Conservation (phyloP, 2,329 filamentous ascomycete genomes). For the Lachnellula arida region DNA sequence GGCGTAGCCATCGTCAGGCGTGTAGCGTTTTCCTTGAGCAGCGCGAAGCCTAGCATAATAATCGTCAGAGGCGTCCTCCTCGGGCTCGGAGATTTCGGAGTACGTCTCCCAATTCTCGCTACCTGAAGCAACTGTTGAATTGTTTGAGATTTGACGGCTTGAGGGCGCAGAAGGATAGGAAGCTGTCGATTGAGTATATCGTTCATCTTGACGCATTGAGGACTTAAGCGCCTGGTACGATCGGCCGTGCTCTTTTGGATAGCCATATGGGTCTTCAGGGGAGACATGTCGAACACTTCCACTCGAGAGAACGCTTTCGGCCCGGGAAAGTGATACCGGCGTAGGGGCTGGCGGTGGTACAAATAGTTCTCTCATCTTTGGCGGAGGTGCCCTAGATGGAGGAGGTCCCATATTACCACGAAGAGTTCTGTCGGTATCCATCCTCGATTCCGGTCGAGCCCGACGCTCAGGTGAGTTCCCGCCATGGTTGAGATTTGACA, state of each 20-base stretch:
- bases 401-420: constrained; percentile 47
- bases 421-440: constrained; percentile 33
- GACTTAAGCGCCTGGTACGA: constrained; percentile 39
- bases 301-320: constrained; percentile 44
- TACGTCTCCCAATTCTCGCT: constrained; percentile 99
- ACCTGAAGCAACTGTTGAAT: constrained; percentile 72
- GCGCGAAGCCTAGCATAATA: constrained; percentile 80
- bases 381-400: constrained; percentile 65
- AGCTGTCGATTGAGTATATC: constrained; percentile 24
- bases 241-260: constrained; percentile 31
- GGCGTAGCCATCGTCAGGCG: constrained; percentile 39
- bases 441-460: constrained; percentile 24
- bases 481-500: constrained; percentile 64
- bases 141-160: constrained; percentile 66
- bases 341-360: constrained; percentile 47
- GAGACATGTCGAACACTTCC: constrained; percentile 55
- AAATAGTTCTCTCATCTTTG: constrained; percentile 86
- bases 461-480: constrained; percentile 77
- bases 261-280: constrained; percentile 76
- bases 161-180: constrained; percentile 25
- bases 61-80: constrained; percentile 73
- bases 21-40: constrained; percentile 60
- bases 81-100: constrained; percentile 74
- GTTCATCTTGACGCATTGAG: constrained; percentile 39
- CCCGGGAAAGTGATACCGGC: constrained; percentile 49